Evolutionary conservation across 768 basidiomycete genomes (phyloP).

Genomic region (Phlebiopsis gigantea): DNA sequence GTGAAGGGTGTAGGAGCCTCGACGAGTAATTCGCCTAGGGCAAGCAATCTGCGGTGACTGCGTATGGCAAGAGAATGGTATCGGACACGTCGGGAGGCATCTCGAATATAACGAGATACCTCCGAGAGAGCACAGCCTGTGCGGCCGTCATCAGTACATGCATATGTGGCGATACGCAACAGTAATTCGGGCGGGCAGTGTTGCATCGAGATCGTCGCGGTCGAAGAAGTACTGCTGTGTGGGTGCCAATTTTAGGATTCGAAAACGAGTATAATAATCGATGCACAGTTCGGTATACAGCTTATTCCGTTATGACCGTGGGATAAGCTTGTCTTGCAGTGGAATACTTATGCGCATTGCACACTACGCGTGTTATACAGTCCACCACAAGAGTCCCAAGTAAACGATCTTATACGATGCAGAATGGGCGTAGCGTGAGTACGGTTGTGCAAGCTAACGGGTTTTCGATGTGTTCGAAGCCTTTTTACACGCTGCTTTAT

Average conservation of each 20-base stretch:
- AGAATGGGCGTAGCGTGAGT: too few species aligned
- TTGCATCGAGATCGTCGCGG: not conserved
- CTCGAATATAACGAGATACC: not conserved
- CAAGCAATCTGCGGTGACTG: not conserved
- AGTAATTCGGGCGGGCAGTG: not conserved
- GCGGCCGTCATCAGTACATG: not conserved
- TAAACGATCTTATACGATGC: too few species aligned
- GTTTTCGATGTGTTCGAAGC: too few species aligned
- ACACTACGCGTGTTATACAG: not conserved
- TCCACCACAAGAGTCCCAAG: not conserved
- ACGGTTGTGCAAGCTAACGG: too few species aligned
- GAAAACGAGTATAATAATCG: too few species aligned
- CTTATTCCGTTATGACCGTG: not conserved
- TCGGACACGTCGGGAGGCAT: not conserved
- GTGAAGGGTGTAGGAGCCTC: not conserved
- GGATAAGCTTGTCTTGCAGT: not conserved
- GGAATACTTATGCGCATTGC: not conserved
- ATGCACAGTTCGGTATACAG: not conserved
- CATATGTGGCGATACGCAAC: not conserved
- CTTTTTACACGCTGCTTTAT: slow-evolving; percentile 30
- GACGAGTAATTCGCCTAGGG: not conserved
- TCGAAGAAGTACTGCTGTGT: too few species aligned
- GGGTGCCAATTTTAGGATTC: too few species aligned
- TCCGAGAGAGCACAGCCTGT: not conserved
- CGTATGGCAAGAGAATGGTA: not conserved